phyloP scores from a whole-genome alignment of 305 asterid genomes.

The Fraxinus sp. region DNA sequence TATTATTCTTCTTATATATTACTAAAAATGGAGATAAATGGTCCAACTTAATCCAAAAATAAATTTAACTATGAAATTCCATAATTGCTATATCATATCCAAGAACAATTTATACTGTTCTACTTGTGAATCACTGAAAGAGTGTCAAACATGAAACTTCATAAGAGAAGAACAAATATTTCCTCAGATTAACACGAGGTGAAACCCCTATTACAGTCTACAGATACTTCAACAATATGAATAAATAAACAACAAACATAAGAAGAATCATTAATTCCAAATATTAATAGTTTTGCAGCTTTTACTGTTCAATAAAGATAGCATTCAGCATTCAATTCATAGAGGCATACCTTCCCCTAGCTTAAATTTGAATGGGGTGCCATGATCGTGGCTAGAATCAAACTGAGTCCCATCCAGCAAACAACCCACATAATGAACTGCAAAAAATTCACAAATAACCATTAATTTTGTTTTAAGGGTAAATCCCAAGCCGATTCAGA shows the following conservation, averaged over 20 bases:
- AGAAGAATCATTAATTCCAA: neutral
- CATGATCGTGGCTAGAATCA: conserved; percentile 52
- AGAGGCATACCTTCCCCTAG: conserved; percentile 49
- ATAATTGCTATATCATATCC: neutral
- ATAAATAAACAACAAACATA: neutral
- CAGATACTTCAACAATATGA: neutral
- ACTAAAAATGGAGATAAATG: neutral
- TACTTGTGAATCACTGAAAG: neutral
- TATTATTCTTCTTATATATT: neutral
- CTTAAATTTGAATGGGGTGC: conserved; percentile 44
- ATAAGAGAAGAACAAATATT: neutral
- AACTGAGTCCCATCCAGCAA: conserved; percentile 56
- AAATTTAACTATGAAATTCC: neutral
- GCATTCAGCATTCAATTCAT: neutral
- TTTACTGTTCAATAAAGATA: neutral
- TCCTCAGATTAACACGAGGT: neutral
- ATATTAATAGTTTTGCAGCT: neutral
- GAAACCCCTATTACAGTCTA: neutral
- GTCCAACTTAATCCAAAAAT: neutral
- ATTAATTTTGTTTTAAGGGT: neutral
- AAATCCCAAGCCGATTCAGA: neutral
- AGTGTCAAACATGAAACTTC: neutral
- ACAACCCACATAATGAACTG: conserved; percentile 65
- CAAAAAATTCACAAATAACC: conserved; percentile 17
- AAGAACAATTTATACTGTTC: neutral